Base-by-base conservation (phyloP, 768 basidiomycete genomes). In the Galerina marginata region DNA sequence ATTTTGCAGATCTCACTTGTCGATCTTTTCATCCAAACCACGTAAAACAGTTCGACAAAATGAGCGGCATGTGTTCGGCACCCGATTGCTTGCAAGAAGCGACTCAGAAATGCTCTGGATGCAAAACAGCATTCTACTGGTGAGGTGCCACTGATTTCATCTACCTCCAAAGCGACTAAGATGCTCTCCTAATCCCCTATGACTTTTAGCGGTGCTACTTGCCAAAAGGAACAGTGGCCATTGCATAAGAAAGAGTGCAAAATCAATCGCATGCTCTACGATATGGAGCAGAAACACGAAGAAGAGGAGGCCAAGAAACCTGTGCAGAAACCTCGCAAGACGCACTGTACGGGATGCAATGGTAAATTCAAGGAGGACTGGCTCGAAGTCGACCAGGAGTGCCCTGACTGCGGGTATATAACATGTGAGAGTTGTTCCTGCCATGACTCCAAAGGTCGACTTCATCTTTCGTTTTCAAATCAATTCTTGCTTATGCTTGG, bases 201-300 rank as follows among this genome's bases (percentile, higher is more conserved):
- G n/a, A 20, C 16, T 39, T 50, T 36, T 51, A 68, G 71, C 49
- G 46, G 62, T 20, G 53, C 51, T n/a, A 54, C 61, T 54, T 76
- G 73, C 58, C 75, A 75, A 59, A 68, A 66, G 47, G 54, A 60
- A 23, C 66, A 69, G 43, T 77, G 75, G 76, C 50, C 64, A 2
- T 59, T 47, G 5, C 77, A 76, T 57, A 76, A 75, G 63, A 72
- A 69, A 52, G 71, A 71, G 48, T 77, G 76, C 63, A 69, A 73
- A 62, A 69, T 75, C 23, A 63, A 76, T n/a, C 70, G 73, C 53
- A 67, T 68, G 54, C 54, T 77, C n/a, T 67, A 72, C 62, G 72
- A 72, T 16, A 65, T 66, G 61, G 59, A 73, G 60, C 54, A 67
- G 23, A 58, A 67, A n/a, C 61, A 65, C 37, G 67, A 67, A 47